Percentiles rank a stretch among this genome's conserved stretches.
Evolutionary conservation across 352 stramenopile species (phyloP).

Genomic region (Phytopythium litorale): DNA sequence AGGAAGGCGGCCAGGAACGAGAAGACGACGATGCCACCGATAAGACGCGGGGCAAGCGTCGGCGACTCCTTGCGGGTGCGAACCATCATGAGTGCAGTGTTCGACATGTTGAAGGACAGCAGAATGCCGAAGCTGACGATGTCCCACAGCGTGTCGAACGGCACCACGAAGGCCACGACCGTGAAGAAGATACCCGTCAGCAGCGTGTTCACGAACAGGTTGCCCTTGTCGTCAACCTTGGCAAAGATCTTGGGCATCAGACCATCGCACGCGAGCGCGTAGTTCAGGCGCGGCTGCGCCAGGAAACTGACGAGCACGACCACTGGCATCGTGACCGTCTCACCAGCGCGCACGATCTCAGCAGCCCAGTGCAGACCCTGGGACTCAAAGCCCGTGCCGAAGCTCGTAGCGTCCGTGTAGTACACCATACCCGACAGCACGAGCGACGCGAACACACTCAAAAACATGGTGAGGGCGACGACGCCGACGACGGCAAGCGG

Average conservation of each 20-base stretch:
- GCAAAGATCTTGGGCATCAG: slow-evolving; percentile 85
- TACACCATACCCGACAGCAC: slow-evolving; percentile 75
- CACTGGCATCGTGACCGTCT: slow-evolving; percentile 76
- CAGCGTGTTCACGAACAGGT: slow-evolving; percentile 76
- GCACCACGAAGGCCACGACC: slow-evolving; percentile 63
- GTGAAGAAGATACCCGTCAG: slow-evolving; percentile 68
- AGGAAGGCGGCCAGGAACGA: slow-evolving; percentile 45
- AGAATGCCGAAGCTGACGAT: slow-evolving; percentile 88
- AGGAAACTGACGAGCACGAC: slow-evolving; percentile 89
- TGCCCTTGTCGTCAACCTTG: slow-evolving; percentile 60
- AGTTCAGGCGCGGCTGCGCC: slow-evolving; percentile 87
- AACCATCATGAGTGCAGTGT: slow-evolving; percentile 66
- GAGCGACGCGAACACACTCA: slow-evolving; percentile 47
- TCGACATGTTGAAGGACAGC: slow-evolving; percentile 86
- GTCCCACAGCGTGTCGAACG: slow-evolving; percentile 81
- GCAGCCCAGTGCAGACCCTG: slow-evolving; percentile 22
- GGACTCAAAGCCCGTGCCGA: slow-evolving; percentile 21
- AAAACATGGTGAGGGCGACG: slow-evolving; percentile 62
- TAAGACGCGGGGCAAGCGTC: slow-evolving; percentile 35
- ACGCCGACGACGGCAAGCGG: slow-evolving; percentile 81
- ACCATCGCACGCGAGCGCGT: slow-evolving; percentile 85
- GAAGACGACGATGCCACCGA: slow-evolving; percentile 31
- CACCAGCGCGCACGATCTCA: slow-evolving; percentile 26
- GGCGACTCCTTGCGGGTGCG: slow-evolving; percentile 61
- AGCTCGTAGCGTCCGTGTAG: slow-evolving; percentile 25